Evolutionary conservation across 495 filamentous ascomycete species (phyloP).

Genomic region (Amniculicola lignicola): DNA sequence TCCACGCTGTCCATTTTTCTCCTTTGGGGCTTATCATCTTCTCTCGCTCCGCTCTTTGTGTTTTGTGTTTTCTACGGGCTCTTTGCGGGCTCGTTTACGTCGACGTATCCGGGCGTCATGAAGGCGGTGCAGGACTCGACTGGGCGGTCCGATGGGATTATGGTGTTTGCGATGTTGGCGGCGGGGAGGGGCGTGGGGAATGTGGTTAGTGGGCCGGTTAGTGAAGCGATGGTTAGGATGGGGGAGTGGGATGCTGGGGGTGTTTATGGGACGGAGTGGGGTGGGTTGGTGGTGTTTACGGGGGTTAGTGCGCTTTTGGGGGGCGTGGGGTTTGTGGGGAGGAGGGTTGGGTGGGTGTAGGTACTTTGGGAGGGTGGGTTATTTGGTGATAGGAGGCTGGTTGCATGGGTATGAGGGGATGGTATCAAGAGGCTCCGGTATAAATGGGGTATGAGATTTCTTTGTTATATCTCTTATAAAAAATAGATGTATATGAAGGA

Average conservation of each 20-base stretch:
- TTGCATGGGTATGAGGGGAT: too few species aligned
- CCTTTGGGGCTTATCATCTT: slow-evolving; percentile 62
- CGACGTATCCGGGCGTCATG: slow-evolving; percentile 61
- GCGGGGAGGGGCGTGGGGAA: slow-evolving; percentile 63
- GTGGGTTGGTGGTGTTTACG: slow-evolving; percentile 55
- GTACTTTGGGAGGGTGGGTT: too few species aligned
- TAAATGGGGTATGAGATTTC: too few species aligned
- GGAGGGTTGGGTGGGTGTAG: slow-evolving; percentile 45
- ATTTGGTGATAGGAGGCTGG: too few species aligned
- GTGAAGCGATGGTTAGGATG: slow-evolving; percentile 20
- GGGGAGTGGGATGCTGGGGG: slow-evolving; percentile 41
- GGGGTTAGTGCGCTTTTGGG: slow-evolving; percentile 54
- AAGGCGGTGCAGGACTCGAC: slow-evolving; percentile 49
- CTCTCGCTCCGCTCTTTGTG: slow-evolving; percentile 54
- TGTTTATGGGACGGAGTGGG: slow-evolving; percentile 53
- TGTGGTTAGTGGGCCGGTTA: slow-evolving; percentile 37
- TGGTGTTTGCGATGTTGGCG: slow-evolving; percentile 62
- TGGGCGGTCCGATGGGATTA: slow-evolving; percentile 39
- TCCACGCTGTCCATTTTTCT: slow-evolving; percentile 59
- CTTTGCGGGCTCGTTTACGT: slow-evolving; percentile 62
- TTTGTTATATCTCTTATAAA: too few species aligned
- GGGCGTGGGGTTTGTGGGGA: slow-evolving; percentile 50
- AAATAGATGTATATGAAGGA: too few species aligned
- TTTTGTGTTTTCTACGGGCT: slow-evolving; percentile 68
- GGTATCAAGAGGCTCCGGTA: too few species aligned